Percentiles rank a stretch among this genome's conserved stretches.
These are phyloP conservation scores for Boechera stricta DNA, from an alignment of 345 rosid genomes.

Conservation along the genomic window DNA sequence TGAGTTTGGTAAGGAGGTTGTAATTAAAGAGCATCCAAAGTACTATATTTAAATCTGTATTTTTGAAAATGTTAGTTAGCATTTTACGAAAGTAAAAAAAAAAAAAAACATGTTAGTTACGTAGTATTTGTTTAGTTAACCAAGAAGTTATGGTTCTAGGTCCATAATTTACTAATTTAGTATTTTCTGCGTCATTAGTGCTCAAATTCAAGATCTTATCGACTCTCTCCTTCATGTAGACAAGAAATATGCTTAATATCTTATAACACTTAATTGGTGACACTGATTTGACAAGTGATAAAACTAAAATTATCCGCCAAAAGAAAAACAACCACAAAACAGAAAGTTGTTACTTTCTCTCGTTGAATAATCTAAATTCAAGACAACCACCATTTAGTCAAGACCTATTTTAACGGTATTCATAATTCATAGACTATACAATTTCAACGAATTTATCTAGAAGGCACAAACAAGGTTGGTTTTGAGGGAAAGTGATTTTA, in stretches of 20 bases:
- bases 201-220: no score
- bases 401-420: no score
- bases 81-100: neutral
- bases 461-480: neutral
- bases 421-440: neutral
- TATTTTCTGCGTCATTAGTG: no score
- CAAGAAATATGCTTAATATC: no score
- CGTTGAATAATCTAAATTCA: neutral
- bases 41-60: neutral
- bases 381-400: no score
- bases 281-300: no score
- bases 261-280: no score
- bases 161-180: neutral
- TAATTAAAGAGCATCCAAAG: constrained; percentile 15
- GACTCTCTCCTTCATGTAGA: no score
- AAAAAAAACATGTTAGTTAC: constrained; percentile 4
- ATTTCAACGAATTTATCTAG: neutral
- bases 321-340: neutral
- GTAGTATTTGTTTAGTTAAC: neutral
- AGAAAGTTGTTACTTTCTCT: neutral
- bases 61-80: constrained; percentile 3
- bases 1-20: constrained; percentile 34
- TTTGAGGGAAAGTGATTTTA: neutral
- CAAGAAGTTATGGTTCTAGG: neutral
- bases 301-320: neutral